Conservation (phyloP, 495 filamentous ascomycete species). For the Gamarada debralockiae region DNA sequence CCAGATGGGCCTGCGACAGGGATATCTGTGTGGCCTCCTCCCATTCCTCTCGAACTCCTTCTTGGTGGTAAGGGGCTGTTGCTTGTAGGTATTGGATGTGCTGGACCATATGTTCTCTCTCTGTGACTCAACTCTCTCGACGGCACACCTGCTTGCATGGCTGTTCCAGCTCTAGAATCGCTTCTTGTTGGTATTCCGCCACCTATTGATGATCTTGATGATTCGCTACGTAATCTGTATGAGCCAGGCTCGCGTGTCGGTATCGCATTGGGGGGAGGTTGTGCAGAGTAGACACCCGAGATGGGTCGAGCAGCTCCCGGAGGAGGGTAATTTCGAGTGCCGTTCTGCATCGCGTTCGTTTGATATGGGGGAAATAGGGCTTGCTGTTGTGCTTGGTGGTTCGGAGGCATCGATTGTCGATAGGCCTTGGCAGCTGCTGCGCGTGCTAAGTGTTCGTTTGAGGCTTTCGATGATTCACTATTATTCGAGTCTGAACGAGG, state of each 20-base stretch:
- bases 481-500: slow-evolving; percentile 8
- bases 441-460: slow-evolving; percentile 14
- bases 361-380: slow-evolving; percentile 38
- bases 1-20: slow-evolving; percentile 15
- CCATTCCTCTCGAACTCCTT: slow-evolving; percentile 62
- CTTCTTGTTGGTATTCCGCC: slow-evolving; percentile 52
- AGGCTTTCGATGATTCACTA: slow-evolving; percentile 13
- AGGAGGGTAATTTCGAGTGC: slow-evolving; percentile 20
- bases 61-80: slow-evolving; percentile 61
- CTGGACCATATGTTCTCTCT: slow-evolving; percentile 61
- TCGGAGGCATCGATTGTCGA: slow-evolving; percentile 36
- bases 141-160: slow-evolving; percentile 60
- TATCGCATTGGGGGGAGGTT: slow-evolving; percentile 31
- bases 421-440: slow-evolving; percentile 24
- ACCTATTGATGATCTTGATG: slow-evolving; percentile 58
- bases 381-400: slow-evolving; percentile 44
- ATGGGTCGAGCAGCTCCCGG: slow-evolving; percentile 42
- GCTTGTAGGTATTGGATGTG: slow-evolving; percentile 45
- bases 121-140: slow-evolving; percentile 67
- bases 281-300: slow-evolving; percentile 48
- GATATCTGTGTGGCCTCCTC: slow-evolving; percentile 30
- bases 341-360: slow-evolving; percentile 26
- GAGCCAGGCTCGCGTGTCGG: slow-evolving; percentile 43
- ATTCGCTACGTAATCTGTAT: slow-evolving; percentile 59
- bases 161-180: slow-evolving; percentile 57